Base-by-base conservation (phyloP, 106 monocot genomes). In the Agapanthus africanus region DNA sequence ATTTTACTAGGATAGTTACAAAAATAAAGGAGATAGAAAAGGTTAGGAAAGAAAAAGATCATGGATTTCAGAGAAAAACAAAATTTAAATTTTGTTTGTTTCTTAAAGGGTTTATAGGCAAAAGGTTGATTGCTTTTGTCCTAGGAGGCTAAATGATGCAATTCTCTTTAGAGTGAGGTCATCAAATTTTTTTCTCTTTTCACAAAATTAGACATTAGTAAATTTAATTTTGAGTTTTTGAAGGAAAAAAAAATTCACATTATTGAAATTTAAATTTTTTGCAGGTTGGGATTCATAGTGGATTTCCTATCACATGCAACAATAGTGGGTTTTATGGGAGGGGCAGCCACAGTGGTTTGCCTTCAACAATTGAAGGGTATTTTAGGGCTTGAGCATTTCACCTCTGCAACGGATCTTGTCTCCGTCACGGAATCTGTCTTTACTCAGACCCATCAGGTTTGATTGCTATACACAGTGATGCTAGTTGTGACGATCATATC, bases 281-380 rank as follows among this genome's bases (percentile, higher is more conserved):
- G 39, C 69, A 88, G 91, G 88, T 73, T 91, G 23, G 91, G 91
- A 22, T 91, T 91, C 66, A 82, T 91, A 64, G 91, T 91, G 33
- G 91, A 91, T 47, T 83, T 91, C 52, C 56, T 91, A 11, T 91
- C 91, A 6, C 91, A 91, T 59, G 77, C 91, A 30, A 83, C 91
- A 27, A 88, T 91, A 75, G 85, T 91, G 46, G 91, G 91, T 19
- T 91, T 88, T 76, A 91, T 91, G 91, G 88, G 33, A 7, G 91
- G 91, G 30, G 91, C 91, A 35, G 91, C 91, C 15, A 91, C 88
- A 4, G 91, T 91, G 39, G 91, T 91, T 14, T 88, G 85, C 78
- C 82, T 91, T 11, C 91, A 91, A 39, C 91, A 91, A 68, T 66
- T 91, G 18, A 91, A 91, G 66, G 80, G 79, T 21, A 82, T 91